These are phyloP conservation scores for Penicillium coprophilum DNA, from an alignment of 495 filamentous ascomycete genomes.

Conservation along the genomic window DNA sequence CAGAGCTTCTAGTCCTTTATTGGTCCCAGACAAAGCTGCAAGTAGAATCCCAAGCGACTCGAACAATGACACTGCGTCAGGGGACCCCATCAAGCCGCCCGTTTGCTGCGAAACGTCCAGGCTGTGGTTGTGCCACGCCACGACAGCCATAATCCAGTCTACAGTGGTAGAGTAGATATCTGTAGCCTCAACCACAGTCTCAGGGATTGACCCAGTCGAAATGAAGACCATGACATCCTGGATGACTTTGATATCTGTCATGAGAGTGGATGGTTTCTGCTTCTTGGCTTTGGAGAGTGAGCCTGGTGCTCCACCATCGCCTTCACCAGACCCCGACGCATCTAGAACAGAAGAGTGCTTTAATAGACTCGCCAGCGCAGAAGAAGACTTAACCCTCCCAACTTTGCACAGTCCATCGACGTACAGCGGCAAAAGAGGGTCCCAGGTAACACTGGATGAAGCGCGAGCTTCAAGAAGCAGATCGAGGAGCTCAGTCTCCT, in stretches of 20 bases:
- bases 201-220: constrained; percentile 35
- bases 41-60: constrained; percentile 47
- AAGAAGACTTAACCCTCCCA: constrained; percentile 52
- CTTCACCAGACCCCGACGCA: constrained; percentile 15
- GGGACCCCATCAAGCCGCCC: constrained; percentile 37
- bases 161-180: constrained; percentile 35
- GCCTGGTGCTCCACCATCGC: constrained; percentile 13
- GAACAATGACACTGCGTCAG: constrained; percentile 45
- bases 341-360: constrained; percentile 54
- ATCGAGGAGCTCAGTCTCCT: constrained; percentile 52
- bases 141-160: constrained; percentile 45
- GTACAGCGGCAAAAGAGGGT: constrained; percentile 65
- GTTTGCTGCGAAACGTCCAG: constrained; percentile 29
- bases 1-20: constrained; percentile 40
- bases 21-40: constrained; percentile 41
- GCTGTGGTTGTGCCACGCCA: constrained; percentile 36
- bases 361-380: constrained; percentile 58
- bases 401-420: constrained; percentile 57
- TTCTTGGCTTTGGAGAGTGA: neutral
- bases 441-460: constrained; percentile 51
- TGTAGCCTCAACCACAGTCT: constrained; percentile 33
- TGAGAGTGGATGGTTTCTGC: constrained; percentile 31
- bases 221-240: constrained; percentile 47
- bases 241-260: constrained; percentile 49
- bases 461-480: constrained; percentile 56